Evolutionary conservation across 2,329 filamentous ascomycete species (phyloP).

Genomic region (Paecilomyces variotii): DNA sequence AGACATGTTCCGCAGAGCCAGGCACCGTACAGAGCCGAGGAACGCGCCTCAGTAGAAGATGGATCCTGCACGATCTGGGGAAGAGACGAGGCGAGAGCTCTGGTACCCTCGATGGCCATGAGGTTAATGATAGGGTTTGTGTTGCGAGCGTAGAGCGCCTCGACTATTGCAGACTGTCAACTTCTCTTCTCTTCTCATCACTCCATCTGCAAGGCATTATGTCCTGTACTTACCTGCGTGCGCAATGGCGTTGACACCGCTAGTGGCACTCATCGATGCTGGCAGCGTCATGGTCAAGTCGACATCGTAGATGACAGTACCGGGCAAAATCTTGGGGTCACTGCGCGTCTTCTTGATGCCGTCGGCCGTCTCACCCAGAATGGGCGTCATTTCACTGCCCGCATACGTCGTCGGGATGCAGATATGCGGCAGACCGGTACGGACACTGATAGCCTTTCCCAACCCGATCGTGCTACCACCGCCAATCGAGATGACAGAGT

Average conservation of each 20-base stretch:
- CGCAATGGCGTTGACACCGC: slow-evolving; percentile 59
- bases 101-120: slow-evolving; percentile 51
- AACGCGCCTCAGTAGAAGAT: slow-evolving; percentile 39
- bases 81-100: slow-evolving; percentile 46
- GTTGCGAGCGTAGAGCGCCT: slow-evolving; percentile 56
- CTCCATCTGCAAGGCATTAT: neutral
- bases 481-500: slow-evolving; percentile 53
- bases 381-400: slow-evolving; percentile 57
- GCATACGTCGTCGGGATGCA: slow-evolving; percentile 57
- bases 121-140: slow-evolving; percentile 53
- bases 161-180: slow-evolving; percentile 33
- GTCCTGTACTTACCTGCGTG: slow-evolving; percentile 42
- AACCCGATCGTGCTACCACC: slow-evolving; percentile 56
- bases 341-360: slow-evolving; percentile 51
- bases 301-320: slow-evolving; percentile 57
- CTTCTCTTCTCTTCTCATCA: neutral
- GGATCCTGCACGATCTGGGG: slow-evolving; percentile 45
- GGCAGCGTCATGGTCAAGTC: slow-evolving; percentile 55
- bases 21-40: slow-evolving; percentile 52
- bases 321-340: slow-evolving; percentile 53
- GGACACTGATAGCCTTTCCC: slow-evolving; percentile 50
- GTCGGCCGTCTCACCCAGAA: slow-evolving; percentile 53
- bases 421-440: slow-evolving; percentile 49
- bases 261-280: slow-evolving; percentile 44
- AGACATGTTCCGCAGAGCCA: slow-evolving; percentile 58